phyloP scores from a whole-genome alignment of 2,329 filamentous ascomycete species.

The Capronia epimyces region DNA sequence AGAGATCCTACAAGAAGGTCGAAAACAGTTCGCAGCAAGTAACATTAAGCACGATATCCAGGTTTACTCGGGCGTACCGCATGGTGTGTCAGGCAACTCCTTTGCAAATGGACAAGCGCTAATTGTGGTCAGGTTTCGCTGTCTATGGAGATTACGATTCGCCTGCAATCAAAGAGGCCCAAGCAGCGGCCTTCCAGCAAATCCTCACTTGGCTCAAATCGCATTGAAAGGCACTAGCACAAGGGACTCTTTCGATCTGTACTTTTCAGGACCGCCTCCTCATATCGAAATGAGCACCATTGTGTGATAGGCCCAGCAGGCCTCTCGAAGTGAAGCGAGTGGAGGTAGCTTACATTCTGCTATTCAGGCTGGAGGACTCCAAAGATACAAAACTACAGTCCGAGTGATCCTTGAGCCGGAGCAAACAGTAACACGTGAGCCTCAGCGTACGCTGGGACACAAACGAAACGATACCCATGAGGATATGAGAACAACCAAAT shows the following conservation, averaged over 20 bases:
- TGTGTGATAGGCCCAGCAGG: too few species aligned
- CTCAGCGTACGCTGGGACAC: not conserved
- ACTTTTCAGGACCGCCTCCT: not conserved
- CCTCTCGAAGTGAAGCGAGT: too few species aligned
- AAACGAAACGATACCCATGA: constrained; percentile 11
- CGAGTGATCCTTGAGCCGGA: too few species aligned
- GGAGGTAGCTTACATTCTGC: too few species aligned
- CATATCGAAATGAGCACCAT: too few species aligned
- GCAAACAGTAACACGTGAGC: too few species aligned
- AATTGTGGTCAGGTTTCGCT: constrained; percentile 23
- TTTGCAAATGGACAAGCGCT: not conserved
- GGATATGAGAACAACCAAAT: not conserved
- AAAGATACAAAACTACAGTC: too few species aligned
- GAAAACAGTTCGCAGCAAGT: constrained; percentile 24
- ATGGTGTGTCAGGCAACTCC: constrained; percentile 20
- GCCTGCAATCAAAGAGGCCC: constrained; percentile 24
- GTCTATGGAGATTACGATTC: constrained; percentile 30
- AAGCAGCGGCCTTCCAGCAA: constrained; percentile 26
- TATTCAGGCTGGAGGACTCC: too few species aligned
- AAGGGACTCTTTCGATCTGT: not conserved
- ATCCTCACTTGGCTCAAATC: constrained; percentile 28
- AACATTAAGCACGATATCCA: constrained; percentile 28
- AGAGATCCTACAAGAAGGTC: constrained; percentile 29
- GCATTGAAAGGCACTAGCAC: constrained; percentile 4
- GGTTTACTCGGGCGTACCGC: constrained; percentile 27